Evolutionary conservation across 2,329 filamentous ascomycete species (phyloP).

Genomic region (Trichoderma guizhouense): DNA sequence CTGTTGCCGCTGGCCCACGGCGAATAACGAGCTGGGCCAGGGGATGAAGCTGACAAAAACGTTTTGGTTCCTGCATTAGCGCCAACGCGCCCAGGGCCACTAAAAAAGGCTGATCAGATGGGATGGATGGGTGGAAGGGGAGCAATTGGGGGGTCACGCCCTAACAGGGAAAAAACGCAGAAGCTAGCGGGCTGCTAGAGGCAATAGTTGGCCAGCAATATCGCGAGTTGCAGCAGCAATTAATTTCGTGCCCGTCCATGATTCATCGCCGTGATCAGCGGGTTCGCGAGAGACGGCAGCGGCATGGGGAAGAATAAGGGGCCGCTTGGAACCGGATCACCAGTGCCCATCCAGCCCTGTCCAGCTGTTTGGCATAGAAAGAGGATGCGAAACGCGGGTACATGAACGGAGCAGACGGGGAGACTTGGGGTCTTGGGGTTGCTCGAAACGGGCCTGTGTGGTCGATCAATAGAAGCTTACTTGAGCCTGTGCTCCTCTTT

Average conservation of each 20-base stretch:
- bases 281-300: not conserved
- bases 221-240: not conserved
- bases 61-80: constrained; percentile 26
- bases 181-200: constrained; percentile 1
- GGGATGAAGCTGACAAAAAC: constrained; percentile 6
- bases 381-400: not conserved
- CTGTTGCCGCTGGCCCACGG: not conserved
- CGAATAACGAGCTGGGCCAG: not conserved
- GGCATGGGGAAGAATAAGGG: not conserved
- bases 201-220: constrained; percentile 15
- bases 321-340: constrained; percentile 11
- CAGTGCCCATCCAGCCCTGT: not conserved
- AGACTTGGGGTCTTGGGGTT: not conserved
- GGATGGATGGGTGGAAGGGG: not conserved
- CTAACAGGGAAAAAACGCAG: not conserved
- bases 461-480: not conserved
- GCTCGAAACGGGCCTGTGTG: not conserved
- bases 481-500: not conserved
- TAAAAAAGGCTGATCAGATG: constrained; percentile 18
- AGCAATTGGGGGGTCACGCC: not conserved
- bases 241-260: not conserved
- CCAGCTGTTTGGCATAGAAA: not conserved
- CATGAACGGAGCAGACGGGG: not conserved
- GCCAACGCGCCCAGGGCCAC: constrained; percentile 13
- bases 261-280: constrained; percentile 10